Base-by-base conservation (phyloP, 2,329 filamentous ascomycete genomes). In the Arthrobotrys pseudoclavata region DNA sequence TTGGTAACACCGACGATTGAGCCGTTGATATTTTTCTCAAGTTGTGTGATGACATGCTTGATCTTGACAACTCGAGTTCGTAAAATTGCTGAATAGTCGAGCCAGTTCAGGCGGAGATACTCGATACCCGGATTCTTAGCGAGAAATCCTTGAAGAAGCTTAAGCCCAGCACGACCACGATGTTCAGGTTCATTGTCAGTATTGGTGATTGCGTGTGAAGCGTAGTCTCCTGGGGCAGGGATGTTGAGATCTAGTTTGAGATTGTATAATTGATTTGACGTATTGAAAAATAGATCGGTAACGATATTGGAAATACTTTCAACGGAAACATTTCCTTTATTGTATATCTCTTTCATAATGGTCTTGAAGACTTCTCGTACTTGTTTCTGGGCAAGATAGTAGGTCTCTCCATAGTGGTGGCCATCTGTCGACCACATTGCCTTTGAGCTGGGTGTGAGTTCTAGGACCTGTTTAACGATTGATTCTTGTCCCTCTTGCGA, bases 91-190 rank as follows among this genome's bases (percentile, higher is more conserved):
- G 92, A 93, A 83, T 92, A 91, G 83, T 96, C 93, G 24, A 91
- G 85, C 89, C 91, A 96, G 83, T 91, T 91, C 12, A 95, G 85
- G 78, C 92, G 90, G 18, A 96, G 83, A 81, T 90, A 94, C 76
- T 90, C 89, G 3, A 89, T 84, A 0, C 84, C 82, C 0, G 86
- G 83, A 68, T 90, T 86, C 18, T 84, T 82, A 18, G 84, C 82
- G 9, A 89, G 82, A 80, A 91, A 89, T 0, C 81, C 80, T 13
- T 86, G 84, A 20, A 50, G 68, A 3, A 75, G 3, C 13, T 53
- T 62, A 7, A 76, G 69, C 2, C 57, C 50, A 31, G 10, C 22
- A 6, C 24, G 26, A 24, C 79, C 42, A 52, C 61, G 62, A 34
- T 84, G 6, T 69, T 79, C 4, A 82, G 80, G 66, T 2, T 42